These are phyloP conservation scores for Straminergon stramineum DNA, from an alignment of 225 moss, liverwort and hornwort species.

Conservation along the genomic window DNA sequence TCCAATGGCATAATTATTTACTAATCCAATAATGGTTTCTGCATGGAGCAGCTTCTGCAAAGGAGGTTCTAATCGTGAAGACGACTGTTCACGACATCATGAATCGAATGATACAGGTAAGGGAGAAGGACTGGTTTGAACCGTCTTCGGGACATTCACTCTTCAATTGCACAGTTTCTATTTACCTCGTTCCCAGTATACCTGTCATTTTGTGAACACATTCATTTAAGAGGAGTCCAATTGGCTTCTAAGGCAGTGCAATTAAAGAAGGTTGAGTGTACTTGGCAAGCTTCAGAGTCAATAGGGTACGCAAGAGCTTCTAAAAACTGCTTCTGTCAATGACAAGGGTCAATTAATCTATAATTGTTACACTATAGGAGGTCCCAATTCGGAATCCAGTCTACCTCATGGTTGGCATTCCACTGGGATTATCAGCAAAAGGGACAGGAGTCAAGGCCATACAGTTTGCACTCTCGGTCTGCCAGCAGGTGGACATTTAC, in stretches of 20 bases:
- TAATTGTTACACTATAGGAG: slow-evolving; percentile 7
- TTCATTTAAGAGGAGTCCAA: background rate
- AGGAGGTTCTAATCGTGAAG: slow-evolving; percentile 46
- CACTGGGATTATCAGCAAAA: slow-evolving; percentile 35
- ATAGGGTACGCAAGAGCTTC: background rate
- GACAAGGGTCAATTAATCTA: background rate
- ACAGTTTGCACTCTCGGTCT: slow-evolving; percentile 43
- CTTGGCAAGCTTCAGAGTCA: background rate
- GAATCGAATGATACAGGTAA: slow-evolving; percentile 50
- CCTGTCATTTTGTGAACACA: background rate
- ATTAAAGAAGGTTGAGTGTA: background rate
- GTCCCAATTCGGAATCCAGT: slow-evolving; percentile 47
- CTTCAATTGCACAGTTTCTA: background rate
- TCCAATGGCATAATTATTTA: background rate
- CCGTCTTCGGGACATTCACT: background rate
- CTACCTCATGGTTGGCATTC: slow-evolving; percentile 29
- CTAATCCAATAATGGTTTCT: background rate
- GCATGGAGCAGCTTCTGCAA: slow-evolving; percentile 10
- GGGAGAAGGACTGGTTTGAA: background rate
- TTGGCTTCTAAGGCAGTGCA: background rate
- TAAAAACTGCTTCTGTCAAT: background rate
- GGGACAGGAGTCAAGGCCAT: slow-evolving; percentile 51
- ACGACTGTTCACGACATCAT: slow-evolving; percentile 46
- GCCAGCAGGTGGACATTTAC: slow-evolving; percentile 34
- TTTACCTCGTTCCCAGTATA: background rate